Conservation (phyloP, 2,329 filamentous ascomycete species). For the Pseudocercospora crystallina region DNA sequence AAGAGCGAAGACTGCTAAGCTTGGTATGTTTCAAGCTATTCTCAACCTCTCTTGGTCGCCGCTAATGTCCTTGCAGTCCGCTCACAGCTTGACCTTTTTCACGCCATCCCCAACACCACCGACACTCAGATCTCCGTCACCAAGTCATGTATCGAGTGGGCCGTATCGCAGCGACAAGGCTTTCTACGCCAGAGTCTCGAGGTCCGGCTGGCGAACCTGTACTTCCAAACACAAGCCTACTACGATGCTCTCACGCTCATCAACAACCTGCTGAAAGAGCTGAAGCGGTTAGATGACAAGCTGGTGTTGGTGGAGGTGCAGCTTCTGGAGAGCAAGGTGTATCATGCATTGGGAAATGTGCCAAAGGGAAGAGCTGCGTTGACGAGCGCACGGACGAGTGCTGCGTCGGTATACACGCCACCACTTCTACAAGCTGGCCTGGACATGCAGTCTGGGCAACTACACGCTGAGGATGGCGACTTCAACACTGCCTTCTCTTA, state of each 20-base stretch:
- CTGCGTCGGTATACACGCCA: slow-evolving; percentile 95
- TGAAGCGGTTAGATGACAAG: slow-evolving; percentile 98
- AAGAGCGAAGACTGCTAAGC: slow-evolving; percentile 97
- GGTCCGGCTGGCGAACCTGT: slow-evolving; percentile 86
- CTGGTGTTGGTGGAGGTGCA: slow-evolving; percentile 97
- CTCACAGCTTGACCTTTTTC: slow-evolving; percentile 93
- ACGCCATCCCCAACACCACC: slow-evolving; percentile 87
- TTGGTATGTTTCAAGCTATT: slow-evolving; percentile 72
- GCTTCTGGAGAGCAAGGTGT: slow-evolving; percentile 92
- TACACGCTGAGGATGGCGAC: slow-evolving; percentile 97
- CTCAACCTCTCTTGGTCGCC: too few relatives aligned
- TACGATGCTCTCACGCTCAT: slow-evolving; percentile 96
- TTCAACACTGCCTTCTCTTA: slow-evolving; percentile 99
- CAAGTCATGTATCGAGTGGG: slow-evolving; percentile 99
- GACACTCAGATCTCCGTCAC: slow-evolving; percentile 94
- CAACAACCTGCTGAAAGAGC: slow-evolving; percentile 91
- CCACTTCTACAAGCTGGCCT: slow-evolving; percentile 92
- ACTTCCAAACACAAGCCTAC: slow-evolving; percentile 97
- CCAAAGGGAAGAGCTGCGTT: slow-evolving; percentile 92
- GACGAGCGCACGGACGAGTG: slow-evolving; percentile 89
- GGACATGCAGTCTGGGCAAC: slow-evolving; percentile 99
- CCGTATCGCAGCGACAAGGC: slow-evolving; percentile 85
- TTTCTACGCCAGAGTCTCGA: slow-evolving; percentile 98
- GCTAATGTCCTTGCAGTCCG: slow-evolving; percentile 58
- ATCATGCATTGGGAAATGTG: slow-evolving; percentile 95